Percentiles rank a stretch among this genome's conserved stretches.
Conservation (phyloP, 2,329 filamentous ascomycete species). For the Didymella pinodella region DNA sequence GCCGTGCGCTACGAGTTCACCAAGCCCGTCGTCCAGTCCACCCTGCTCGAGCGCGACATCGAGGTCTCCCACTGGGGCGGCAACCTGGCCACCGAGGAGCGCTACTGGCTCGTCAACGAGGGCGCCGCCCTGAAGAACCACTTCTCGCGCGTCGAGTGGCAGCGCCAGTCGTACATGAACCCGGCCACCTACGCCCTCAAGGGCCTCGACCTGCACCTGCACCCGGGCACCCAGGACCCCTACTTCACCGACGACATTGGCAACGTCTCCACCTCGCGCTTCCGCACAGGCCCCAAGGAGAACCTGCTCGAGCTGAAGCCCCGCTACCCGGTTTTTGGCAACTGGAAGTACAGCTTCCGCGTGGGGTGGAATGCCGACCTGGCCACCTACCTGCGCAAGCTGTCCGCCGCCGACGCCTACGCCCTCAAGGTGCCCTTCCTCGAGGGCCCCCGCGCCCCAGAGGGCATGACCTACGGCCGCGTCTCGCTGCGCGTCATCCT, state of each 20-base stretch:
- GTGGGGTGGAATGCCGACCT: constrained; percentile 95
- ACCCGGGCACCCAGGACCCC: constrained; percentile 79
- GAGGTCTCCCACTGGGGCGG: constrained; percentile 99
- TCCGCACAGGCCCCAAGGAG: constrained; percentile 78
- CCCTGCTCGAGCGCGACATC: constrained; percentile 83
- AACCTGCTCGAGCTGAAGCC: constrained; percentile 90
- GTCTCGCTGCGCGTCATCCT: constrained; percentile 83
- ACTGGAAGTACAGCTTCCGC: constrained; percentile 97
- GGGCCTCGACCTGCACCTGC: constrained; percentile 81
- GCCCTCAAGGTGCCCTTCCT: constrained; percentile 91
- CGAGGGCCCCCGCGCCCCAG: constrained; percentile 84
- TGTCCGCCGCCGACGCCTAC: constrained; percentile 72
- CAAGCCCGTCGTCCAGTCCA: constrained; percentile 83
- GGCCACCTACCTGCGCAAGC: constrained; percentile 74
- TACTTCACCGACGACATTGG: constrained; percentile 98
- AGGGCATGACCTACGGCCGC: constrained; percentile 86
- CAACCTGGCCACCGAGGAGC: constrained; percentile 93
- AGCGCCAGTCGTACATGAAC: constrained; percentile 70
- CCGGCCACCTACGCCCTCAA: constrained; percentile 80
- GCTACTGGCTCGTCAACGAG: constrained; percentile 86
- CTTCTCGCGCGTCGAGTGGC: constrained; percentile 60
- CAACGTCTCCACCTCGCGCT: constrained; percentile 93
- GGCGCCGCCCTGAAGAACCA: constrained; percentile 73
- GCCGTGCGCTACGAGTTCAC: constrained; percentile 93
- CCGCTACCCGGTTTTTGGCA: constrained; percentile 93